Conservation (phyloP, 2,329 filamentous ascomycete genomes). For the Calonectria pauciramosa region DNA sequence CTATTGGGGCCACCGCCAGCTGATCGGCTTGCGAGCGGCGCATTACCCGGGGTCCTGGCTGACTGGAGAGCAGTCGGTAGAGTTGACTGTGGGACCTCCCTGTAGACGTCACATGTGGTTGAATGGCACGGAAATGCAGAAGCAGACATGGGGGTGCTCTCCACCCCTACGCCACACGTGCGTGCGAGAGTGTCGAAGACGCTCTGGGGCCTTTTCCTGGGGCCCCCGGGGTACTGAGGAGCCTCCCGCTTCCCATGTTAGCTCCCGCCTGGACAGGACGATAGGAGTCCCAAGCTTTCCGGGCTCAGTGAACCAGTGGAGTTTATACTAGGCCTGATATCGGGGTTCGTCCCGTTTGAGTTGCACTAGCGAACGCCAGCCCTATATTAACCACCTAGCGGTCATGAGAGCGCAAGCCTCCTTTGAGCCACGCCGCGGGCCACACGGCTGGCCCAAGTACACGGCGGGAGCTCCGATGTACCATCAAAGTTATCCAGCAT, state of each 20-base stretch:
- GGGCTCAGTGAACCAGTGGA: constrained; percentile 4
- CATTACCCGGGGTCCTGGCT: background rate
- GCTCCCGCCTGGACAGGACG: background rate
- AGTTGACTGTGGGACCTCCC: background rate
- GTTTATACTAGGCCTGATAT: background rate
- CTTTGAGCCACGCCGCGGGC: background rate
- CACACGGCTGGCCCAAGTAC: background rate
- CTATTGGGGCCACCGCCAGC: background rate
- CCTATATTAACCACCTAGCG: background rate
- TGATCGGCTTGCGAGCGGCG: background rate
- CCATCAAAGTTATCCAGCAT: background rate
- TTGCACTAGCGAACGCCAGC: constrained; percentile 17
- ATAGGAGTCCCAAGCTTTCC: background rate
- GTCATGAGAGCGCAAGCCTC: constrained; percentile 1
- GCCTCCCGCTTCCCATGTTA: constrained; percentile 5
- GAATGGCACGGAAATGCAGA: background rate
- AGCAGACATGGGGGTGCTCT: background rate
- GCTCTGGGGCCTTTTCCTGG: background rate
- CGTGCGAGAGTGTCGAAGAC: background rate
- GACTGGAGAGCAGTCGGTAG: background rate
- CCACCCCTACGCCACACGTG: background rate
- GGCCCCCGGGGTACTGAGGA: background rate
- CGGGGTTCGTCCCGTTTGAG: constrained; percentile 1
- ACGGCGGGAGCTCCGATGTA: background rate
- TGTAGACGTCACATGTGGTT: background rate